Evolutionary conservation across 768 basidiomycete species (phyloP).

Genomic region (Pisolithus albus): DNA sequence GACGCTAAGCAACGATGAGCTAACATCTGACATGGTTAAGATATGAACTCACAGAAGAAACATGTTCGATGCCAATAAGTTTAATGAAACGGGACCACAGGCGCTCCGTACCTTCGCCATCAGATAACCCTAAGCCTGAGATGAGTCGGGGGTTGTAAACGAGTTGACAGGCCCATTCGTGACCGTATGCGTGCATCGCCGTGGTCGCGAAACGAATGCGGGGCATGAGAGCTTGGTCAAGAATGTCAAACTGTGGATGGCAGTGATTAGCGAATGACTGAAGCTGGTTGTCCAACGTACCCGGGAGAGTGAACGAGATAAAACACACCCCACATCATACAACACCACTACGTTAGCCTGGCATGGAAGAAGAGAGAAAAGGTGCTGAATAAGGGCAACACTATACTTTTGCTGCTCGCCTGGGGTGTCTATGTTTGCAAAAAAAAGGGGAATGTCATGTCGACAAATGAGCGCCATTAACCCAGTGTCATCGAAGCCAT

Average conservation of each 20-base stretch:
- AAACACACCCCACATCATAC: too few species aligned
- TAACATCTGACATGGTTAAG: neutral
- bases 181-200: constrained; percentile 36
- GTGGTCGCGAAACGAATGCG: constrained; percentile 28
- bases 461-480: too few species aligned
- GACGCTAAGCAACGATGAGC: constrained; percentile 8
- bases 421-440: too few species aligned
- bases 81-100: constrained; percentile 30
- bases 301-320: too few species aligned
- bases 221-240: constrained; percentile 3
- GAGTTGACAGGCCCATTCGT: constrained; percentile 27
- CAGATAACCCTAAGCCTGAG: constrained; percentile 2
- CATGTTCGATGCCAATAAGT: constrained; percentile 30
- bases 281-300: too few species aligned
- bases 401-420: too few species aligned
- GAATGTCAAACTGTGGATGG: neutral
- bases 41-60: constrained; percentile 25
- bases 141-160: constrained; percentile 1
- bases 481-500: too few species aligned
- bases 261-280: too few species aligned
- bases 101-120: constrained; percentile 6
- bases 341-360: too few species aligned
- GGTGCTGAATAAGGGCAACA: too few species aligned
- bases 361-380: too few species aligned
- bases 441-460: too few species aligned